These are phyloP conservation scores for Coffea humblotiana DNA, from an alignment of 305 asterid species.

Conservation along the genomic window DNA sequence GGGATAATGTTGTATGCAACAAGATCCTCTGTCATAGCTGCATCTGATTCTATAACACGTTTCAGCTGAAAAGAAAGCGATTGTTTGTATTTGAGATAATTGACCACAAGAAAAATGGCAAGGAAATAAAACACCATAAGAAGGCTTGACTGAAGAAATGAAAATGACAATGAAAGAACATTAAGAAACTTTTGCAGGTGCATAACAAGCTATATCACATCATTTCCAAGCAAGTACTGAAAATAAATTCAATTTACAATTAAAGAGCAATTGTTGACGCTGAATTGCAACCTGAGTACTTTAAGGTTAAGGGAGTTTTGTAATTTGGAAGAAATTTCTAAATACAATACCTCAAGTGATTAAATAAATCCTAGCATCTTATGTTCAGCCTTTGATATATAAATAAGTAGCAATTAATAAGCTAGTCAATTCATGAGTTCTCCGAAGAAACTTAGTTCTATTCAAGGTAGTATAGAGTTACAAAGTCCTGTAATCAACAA, in stretches of 20 bases:
- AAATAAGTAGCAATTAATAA: neutral
- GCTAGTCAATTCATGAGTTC: neutral
- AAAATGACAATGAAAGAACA: neutral
- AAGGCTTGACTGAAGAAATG: neutral
- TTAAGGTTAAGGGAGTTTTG: neutral
- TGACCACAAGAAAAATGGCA: neutral
- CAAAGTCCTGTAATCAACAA: neutral
- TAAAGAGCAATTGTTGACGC: neutral
- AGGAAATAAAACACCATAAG: neutral
- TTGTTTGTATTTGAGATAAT: neutral
- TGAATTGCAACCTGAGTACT: neutral
- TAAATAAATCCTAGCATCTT: neutral
- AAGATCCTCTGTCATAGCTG: slow-evolving; percentile 93
- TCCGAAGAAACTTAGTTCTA: neutral
- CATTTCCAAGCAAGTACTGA: neutral
- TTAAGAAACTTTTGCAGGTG: neutral
- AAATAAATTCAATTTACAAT: neutral
- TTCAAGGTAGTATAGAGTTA: neutral
- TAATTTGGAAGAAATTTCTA: too few relatives aligned
- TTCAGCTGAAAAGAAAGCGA: slow-evolving; percentile 54
- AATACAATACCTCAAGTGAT: neutral
- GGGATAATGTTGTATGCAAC: slow-evolving; percentile 90
- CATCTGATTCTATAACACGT: slow-evolving; percentile 92
- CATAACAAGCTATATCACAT: neutral
- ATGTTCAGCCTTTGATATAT: neutral